Evolutionary conservation across 495 filamentous ascomycete species (phyloP), one percentile per base, ranked within the genome.

Genomic region (Cairneyella variabilis): DNA sequence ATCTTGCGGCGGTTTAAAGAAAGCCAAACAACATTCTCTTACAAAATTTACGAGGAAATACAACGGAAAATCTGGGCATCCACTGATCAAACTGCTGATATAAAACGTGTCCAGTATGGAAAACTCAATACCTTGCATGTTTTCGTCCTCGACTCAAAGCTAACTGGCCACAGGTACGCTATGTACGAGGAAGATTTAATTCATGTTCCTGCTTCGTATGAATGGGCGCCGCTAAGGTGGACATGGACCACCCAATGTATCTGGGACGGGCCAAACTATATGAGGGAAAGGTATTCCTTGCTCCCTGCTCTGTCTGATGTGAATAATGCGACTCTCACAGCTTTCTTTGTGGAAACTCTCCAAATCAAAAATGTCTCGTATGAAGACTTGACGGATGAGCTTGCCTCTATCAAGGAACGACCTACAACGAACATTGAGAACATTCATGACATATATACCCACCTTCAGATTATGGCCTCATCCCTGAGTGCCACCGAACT

Each of bases 401-500:
- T 51, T 23, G 16, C 23, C 40, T 40, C 18, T 27, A 40, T 51
- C 6, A 26, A 40, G 20, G 42, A 51, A 40, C 34, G 48, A 40
- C 27, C 7, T 51, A 23, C 25, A 40, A 25, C 34, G 37, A 40
- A 51, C 6, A 41, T 40, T 40, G 48, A 42, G 37, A 40, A 51
- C 23, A 42, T 51, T 51, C 38, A 25, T 16, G 38, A 51, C 17
- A 30, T 40, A 41, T 40, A 51, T 28, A 30, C 26, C 3, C 44
- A 18, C 1, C 44, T 47, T 47, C 44, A 47, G n/a, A 5, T 3
- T 49, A 49, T 49, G 46, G 16, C 46, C 27, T 49, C 46, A 49
- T 10, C 46, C 27, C 28, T 49, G 4, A 36, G 26, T 34, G 26
- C 28, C 28, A 16, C 16, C 2, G 26, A 49, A 25, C 10, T 50